These are phyloP conservation scores for Saturnispora ahearnii DNA, from an alignment of 805 yeast species.

Conservation along the genomic window DNA sequence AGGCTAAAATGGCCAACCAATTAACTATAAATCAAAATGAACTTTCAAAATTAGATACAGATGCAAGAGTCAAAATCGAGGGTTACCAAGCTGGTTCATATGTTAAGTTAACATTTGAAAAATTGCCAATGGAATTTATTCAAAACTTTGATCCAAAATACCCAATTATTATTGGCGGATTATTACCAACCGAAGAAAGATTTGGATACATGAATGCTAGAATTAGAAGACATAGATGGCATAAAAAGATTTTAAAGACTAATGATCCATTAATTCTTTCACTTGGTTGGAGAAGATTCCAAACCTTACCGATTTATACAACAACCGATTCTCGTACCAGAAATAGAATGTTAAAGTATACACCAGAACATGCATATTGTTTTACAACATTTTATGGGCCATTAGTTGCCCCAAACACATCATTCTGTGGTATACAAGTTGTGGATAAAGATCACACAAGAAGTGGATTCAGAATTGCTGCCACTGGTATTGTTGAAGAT, in stretches of 20 bases:
- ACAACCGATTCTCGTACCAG: slow-evolving; percentile 97
- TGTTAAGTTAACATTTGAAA: slow-evolving; percentile 77
- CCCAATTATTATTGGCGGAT: slow-evolving; percentile 87
- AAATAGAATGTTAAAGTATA: slow-evolving; percentile 94
- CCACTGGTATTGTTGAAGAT: slow-evolving; percentile 94
- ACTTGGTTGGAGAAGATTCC: slow-evolving; percentile 97
- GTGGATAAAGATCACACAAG: slow-evolving; percentile 79
- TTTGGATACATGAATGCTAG: slow-evolving; percentile 91
- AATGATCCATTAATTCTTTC: slow-evolving; percentile 93
- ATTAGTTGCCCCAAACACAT: slow-evolving; percentile 92
- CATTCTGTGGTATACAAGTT: slow-evolving; percentile 89
- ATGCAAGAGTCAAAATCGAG: slow-evolving; percentile 73
- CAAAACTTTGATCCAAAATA: slow-evolving; percentile 77
- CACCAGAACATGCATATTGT: slow-evolving; percentile 97
- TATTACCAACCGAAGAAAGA: slow-evolving; percentile 81
- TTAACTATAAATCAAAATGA: slow-evolving; percentile 85
- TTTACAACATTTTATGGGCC: slow-evolving; percentile 96
- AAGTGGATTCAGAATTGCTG: slow-evolving; percentile 88
- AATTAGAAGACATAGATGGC: slow-evolving; percentile 98
- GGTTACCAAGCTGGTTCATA: slow-evolving; percentile 93
- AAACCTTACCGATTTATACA: slow-evolving; percentile 90
- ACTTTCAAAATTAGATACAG: slow-evolving; percentile 61
- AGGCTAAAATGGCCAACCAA: slow-evolving; percentile 95
- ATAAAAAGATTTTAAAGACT: slow-evolving; percentile 86
- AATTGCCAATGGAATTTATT: slow-evolving; percentile 81